Evolutionary conservation across 139 green algal genomes (phyloP).

Genomic region (Chlorella sp.): DNA sequence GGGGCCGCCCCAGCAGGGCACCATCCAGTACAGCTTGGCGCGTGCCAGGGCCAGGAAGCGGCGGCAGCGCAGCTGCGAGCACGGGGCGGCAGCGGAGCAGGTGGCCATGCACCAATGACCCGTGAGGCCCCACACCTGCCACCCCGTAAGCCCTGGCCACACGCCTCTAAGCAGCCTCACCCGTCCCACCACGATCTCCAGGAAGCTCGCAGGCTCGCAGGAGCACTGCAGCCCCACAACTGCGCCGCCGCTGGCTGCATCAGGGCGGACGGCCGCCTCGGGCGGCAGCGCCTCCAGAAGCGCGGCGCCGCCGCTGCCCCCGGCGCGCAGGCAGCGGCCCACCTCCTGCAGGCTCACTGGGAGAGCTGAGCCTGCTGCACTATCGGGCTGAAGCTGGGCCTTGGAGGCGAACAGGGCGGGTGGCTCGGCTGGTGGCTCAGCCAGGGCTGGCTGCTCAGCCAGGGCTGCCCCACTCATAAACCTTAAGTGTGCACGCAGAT

Average conservation of each 20-base stretch:
- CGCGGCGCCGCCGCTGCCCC: neutral
- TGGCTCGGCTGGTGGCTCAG: no score
- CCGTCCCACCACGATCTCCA: neutral
- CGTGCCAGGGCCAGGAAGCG: constrained; percentile 51
- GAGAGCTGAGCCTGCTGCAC: neutral
- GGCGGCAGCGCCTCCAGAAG: neutral
- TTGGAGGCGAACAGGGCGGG: no score
- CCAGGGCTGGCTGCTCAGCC: no score
- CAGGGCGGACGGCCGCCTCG: neutral
- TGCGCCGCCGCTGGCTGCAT: neutral
- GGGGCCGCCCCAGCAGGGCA: constrained; percentile 79
- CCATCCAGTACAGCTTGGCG: constrained; percentile 93
- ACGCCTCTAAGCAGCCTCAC: neutral
- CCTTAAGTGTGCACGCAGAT: no score
- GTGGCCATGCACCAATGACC: no score
- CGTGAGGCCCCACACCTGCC: no score
- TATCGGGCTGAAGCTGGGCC: no score
- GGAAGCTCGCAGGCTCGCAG: neutral
- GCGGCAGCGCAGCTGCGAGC: constrained; percentile 10
- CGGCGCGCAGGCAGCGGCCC: neutral
- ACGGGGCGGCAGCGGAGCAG: neutral
- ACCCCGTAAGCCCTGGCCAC: no score
- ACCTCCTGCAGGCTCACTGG: neutral
- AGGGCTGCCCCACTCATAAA: no score
- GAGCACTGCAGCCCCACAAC: neutral